Conservation (phyloP, 495 filamentous ascomycete species). For the Daldinia grandis region DNA sequence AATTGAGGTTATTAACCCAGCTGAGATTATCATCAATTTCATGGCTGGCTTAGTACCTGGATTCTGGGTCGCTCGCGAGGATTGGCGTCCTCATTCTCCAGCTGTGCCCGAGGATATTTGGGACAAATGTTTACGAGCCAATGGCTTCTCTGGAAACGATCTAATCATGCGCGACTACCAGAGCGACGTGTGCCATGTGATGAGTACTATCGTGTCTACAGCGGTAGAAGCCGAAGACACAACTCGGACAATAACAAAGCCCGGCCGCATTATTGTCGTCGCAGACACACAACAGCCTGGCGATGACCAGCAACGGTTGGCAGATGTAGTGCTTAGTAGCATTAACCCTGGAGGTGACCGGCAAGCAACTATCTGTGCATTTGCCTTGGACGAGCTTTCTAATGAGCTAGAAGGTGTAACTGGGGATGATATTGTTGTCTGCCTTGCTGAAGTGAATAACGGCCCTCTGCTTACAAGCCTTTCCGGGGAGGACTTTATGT, state of each 20-base stretch:
- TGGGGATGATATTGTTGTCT: conserved; percentile 5
- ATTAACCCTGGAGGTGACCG: not conserved
- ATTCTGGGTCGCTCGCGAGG: conserved; percentile 57
- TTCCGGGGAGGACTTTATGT: not conserved
- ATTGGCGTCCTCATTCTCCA: conserved; percentile 13
- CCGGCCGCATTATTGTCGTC: not conserved
- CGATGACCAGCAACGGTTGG: not conserved
- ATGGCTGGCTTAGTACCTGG: conserved; percentile 51
- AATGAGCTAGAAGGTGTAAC: not conserved
- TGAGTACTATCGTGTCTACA: conserved; percentile 7
- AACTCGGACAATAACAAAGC: not conserved
- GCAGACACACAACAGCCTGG: not conserved
- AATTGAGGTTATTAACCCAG: conserved; percentile 49
- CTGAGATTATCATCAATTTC: conserved; percentile 38
- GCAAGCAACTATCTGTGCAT: not conserved
- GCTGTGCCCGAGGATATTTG: conserved; percentile 7
- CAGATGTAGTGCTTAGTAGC: not conserved
- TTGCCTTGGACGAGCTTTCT: not conserved
- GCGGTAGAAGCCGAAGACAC: not conserved
- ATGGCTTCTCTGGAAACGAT: conserved; percentile 17
- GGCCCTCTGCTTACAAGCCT: conserved; percentile 4
- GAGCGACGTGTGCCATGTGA: conserved; percentile 5
- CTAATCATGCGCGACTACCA: conserved; percentile 11
- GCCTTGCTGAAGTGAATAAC: conserved; percentile 15
- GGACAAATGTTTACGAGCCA: conserved; percentile 9